A percentile compares a stretch with the other conserved stretches of the same genome.
Evolutionary conservation across 495 filamentous ascomycete species (phyloP).

Genomic region (Aspergillus steynii): DNA sequence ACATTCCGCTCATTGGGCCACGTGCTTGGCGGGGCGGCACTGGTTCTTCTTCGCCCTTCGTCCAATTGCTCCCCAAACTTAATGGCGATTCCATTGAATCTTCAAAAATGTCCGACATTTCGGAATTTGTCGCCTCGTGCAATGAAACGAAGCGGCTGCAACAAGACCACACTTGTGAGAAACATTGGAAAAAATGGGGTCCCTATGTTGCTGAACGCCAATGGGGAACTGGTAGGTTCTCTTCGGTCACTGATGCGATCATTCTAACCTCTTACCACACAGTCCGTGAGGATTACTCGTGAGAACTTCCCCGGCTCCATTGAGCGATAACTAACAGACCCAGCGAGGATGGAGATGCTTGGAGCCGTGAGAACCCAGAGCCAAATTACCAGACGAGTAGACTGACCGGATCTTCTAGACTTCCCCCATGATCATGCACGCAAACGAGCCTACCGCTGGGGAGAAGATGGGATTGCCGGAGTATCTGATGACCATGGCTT

Average conservation of each 20-base stretch:
- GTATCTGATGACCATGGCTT: not conserved
- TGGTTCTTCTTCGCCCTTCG: too few relatives aligned
- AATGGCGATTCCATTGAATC: too few relatives aligned
- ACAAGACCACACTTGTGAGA: too few relatives aligned
- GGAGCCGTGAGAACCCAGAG: not conserved
- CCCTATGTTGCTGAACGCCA: not conserved
- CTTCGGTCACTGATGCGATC: not conserved
- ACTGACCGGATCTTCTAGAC: not conserved
- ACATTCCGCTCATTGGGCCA: too few relatives aligned
- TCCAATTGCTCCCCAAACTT: too few relatives aligned
- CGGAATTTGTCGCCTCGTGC: too few relatives aligned
- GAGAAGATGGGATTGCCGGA: constrained; percentile 1
- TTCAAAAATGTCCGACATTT: too few relatives aligned
- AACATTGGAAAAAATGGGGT: constrained; percentile 1
- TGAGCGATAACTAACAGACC: not conserved
- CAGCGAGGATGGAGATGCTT: constrained; percentile 1
- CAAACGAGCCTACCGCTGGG: not conserved
- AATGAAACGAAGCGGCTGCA: too few relatives aligned
- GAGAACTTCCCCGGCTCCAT: not conserved
- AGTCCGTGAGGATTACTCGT: constrained; percentile 4
- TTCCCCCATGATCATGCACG: not conserved
- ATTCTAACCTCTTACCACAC: not conserved
- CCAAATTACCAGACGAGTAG: not conserved
- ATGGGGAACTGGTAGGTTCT: constrained; percentile 1
- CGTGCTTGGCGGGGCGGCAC: too few relatives aligned